Evolutionary conservation across 225 moss, liverwort and hornwort genomes (phyloP), one percentile per base, ranked within the genome.

Genomic region (Takakia lepidozioides): DNA sequence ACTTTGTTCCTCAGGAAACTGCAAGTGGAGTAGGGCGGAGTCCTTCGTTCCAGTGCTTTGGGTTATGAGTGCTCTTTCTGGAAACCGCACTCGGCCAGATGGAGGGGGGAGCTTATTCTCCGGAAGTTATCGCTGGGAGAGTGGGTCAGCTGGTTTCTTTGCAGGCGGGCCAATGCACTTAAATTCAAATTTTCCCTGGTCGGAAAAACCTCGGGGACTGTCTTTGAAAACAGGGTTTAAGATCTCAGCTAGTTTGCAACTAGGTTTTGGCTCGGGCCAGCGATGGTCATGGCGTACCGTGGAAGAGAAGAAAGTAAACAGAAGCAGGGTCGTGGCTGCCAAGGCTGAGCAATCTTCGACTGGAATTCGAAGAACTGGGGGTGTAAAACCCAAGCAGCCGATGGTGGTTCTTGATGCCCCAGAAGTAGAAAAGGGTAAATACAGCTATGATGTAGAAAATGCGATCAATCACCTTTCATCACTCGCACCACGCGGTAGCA

Each of bases 401-500:
- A 64, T 56, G 1, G 63, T 58, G 5, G n/a, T 69, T 17, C 61
- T 68, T 11, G 76, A 82, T 11, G 65, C 59, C 19, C 77, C 72
- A 13, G 83, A 87, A 49, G 63, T 79, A 9, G 69, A 81, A 57
- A 87, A 87, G 71, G 91, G 91, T 16, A 98, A 91, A 69, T 98
- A 91, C 22, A 80, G 83, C 48, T 78, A 66, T 56, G 98, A 98
- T 29, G 71, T 98, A 52, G 87, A 91, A 69, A 87, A 68, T 22
- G 87, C 76, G 21, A 85, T 98, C 59, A 91, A 91, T 51, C 70
- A 82, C 46, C 43, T 98, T 37, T 71, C 78, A 30, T 61, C 91
- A 10, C 98, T 98, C 13, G 85, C 87, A 24, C 83, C 91, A 17
- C 80, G 98, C 18, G 91, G 87, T 4, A 98, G 98, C 65, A 81